phyloP scores from a whole-genome alignment of 345 rosid species.

The Hevea brasiliensis region DNA sequence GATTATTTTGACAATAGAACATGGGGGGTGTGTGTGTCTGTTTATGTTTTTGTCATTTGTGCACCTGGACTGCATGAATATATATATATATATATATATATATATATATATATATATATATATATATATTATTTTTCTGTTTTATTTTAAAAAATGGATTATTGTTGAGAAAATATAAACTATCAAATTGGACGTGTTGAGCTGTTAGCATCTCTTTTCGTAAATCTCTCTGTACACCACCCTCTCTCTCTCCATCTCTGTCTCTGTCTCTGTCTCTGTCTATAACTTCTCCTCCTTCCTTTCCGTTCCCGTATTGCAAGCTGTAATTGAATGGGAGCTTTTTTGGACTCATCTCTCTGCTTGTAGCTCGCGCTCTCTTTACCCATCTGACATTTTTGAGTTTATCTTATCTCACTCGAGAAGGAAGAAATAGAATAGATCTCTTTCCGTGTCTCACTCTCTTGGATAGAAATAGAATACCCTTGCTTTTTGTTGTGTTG shows the following conservation, averaged over 20 bases:
- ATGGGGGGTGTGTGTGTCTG: constrained; percentile 16
- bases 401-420: neutral
- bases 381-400: neutral
- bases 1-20: neutral
- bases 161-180: constrained; percentile 21
- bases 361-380: neutral
- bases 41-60: neutral
- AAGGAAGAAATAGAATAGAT: too few relatives aligned
- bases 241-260: constrained; percentile 13
- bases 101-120: too few relatives aligned
- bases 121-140: too few relatives aligned
- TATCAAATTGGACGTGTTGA: constrained; percentile 59
- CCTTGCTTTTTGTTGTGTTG: constrained; percentile 23
- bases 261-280: constrained; percentile 11
- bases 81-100: too few relatives aligned
- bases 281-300: constrained; percentile 5
- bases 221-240: constrained; percentile 11
- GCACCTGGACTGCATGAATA: neutral
- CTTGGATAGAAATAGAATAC: too few relatives aligned
- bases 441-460: too few relatives aligned
- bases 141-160: neutral
- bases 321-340: constrained; percentile 43
- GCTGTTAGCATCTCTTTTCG: constrained; percentile 51
- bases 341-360: neutral
- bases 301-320: constrained; percentile 33